Evolutionary conservation across 129 eudicot species (phyloP), one percentile per base, ranked within the genome.

Genomic region (Chrysanthemum makinoi): DNA sequence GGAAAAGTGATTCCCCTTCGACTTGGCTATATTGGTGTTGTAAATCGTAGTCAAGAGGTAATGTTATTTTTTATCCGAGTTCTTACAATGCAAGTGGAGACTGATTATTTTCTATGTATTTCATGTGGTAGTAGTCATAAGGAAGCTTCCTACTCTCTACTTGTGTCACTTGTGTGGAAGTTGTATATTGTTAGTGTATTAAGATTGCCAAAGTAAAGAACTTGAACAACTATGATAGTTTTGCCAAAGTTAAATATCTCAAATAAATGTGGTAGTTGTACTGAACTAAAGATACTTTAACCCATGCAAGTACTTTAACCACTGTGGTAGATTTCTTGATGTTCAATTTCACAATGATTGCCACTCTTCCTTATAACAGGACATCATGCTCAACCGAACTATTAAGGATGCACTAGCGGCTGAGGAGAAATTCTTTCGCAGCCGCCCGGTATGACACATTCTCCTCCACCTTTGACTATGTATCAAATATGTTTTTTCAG

Each of bases 1-100:
- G 99, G 99, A 59, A 95, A 88, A 87, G 97, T 95, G 61, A 83
- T 95, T 55, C 97, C 99, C 13, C 90, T 95, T 75, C 91, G 86
- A 55, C 96, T 95, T 65, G 99, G 99, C 55, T 95, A 84, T 78
- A 72, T 95, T 28, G 99, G 99, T 64, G 97, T 95, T 73, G 97
- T 95, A 71, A 95, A 95, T 79, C 97, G 99, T 76, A 90, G 99
- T 80, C 99, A 95, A 76, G 96, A 88, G 99, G 99, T 95, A 90
- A 70, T 72, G 20, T 19, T 64, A 35, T 46, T 60, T 7, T 69
- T 26, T 39, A 16, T 44, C 24, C 24, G 7, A 64, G 17, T 43
- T 63, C 20, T 8, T 33, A 26, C 65, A 20, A 6, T 26, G 46
- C 4, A 26, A 60, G 4, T 56, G 62, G 30, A 59, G 54, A 30